These are phyloP conservation scores for Marasmius tenuissimus DNA, from an alignment of 1,284 basidiomycete genomes.

Conservation along the genomic window DNA sequence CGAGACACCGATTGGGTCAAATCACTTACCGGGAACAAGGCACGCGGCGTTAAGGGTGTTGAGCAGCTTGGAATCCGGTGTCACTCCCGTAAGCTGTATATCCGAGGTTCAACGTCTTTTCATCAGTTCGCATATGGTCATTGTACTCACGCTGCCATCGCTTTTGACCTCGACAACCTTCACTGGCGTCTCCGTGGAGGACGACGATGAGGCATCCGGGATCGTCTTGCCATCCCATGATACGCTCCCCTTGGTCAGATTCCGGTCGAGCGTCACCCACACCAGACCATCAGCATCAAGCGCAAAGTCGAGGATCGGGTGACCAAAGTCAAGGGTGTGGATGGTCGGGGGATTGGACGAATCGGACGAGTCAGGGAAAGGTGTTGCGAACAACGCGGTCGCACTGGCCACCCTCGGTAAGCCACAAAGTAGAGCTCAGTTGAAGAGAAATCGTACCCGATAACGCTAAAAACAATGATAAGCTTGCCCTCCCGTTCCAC, in stretches of 20 bases:
- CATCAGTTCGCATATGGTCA: neutral
- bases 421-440: neutral
- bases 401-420: slow-evolving; percentile 43
- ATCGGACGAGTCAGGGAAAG: slow-evolving; percentile 30
- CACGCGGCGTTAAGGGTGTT: slow-evolving; percentile 39
- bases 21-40: slow-evolving; percentile 35
- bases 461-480: slow-evolving; percentile 59
- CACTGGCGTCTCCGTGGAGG: slow-evolving; percentile 7
- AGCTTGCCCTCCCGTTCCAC: slow-evolving; percentile 31
- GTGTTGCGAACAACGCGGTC: slow-evolving; percentile 62
- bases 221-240: slow-evolving; percentile 4
- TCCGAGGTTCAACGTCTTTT: neutral
- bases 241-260: slow-evolving; percentile 28
- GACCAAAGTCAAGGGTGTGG: slow-evolving; percentile 47
- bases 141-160: slow-evolving; percentile 28
- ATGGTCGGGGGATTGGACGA: slow-evolving; percentile 29
- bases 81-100: neutral
- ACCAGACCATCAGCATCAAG: slow-evolving; percentile 38
- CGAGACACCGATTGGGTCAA: neutral
- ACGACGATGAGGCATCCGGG: neutral
- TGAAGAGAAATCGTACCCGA: slow-evolving; percentile 52
- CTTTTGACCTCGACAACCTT: slow-evolving; percentile 20
- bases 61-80: too few species aligned
- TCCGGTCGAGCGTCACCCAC: slow-evolving; percentile 52
- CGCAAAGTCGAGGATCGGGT: slow-evolving; percentile 62